A percentile compares a stretch with the other conserved stretches of the same genome.
phyloP scores from a whole-genome alignment of 371 early-diverging fungal species.

The Batkoa obscura region DNA sequence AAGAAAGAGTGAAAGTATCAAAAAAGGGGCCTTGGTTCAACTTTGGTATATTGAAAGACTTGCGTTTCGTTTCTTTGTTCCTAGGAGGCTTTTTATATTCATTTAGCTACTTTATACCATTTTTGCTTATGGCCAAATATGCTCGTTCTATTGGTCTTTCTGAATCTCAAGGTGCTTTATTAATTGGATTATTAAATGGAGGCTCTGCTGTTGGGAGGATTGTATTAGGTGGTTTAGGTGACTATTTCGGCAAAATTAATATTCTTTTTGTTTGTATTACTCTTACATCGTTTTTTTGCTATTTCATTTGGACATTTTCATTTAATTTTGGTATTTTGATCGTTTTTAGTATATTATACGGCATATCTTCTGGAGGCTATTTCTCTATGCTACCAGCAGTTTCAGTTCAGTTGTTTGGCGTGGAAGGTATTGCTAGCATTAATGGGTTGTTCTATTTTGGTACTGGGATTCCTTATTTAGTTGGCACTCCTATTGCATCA shows the following conservation, averaged over 20 bases:
- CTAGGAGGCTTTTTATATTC: constrained; percentile 8
- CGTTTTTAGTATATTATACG: constrained; percentile 27
- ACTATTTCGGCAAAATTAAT: constrained; percentile 39
- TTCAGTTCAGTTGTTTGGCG: constrained; percentile 17
- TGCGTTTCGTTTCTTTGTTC: constrained; percentile 9
- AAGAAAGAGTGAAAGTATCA: not conserved
- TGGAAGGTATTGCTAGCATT: constrained; percentile 18
- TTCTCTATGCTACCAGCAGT: constrained; percentile 23
- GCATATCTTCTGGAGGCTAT: constrained; percentile 28
- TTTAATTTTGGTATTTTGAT: constrained; percentile 21
- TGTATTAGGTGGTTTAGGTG: constrained; percentile 32
- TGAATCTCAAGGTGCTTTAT: constrained; percentile 18
- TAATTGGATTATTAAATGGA: constrained; percentile 29
- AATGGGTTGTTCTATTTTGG: constrained; percentile 20
- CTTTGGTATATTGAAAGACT: constrained; percentile 14
- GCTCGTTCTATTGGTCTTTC: constrained; percentile 11
- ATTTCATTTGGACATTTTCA: constrained; percentile 21
- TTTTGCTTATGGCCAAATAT: not conserved
- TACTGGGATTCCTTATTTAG: constrained; percentile 17
- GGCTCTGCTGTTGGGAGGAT: constrained; percentile 43
- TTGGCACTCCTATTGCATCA: constrained; percentile 30
- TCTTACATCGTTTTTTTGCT: constrained; percentile 17
- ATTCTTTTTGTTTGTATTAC: constrained; percentile 21
- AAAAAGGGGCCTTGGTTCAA: not conserved
- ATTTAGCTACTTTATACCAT: constrained; percentile 11